Conservation (phyloP, 2,329 filamentous ascomycete species). For the Escovopsis sp. region DNA sequence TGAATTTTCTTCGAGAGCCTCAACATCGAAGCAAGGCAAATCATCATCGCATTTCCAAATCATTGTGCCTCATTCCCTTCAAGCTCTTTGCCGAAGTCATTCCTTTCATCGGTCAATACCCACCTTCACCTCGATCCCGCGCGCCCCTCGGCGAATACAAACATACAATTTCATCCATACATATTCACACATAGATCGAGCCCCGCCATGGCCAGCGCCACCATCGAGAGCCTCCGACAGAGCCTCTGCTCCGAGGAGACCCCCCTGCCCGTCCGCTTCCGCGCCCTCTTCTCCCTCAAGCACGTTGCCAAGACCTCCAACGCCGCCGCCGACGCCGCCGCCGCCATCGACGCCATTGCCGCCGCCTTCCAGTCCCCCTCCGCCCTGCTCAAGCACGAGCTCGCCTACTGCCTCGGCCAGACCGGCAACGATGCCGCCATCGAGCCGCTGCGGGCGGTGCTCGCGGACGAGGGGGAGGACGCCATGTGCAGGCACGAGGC, state of each 20-base stretch:
- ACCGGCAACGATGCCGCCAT: slow-evolving; percentile 64
- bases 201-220: slow-evolving; percentile 19
- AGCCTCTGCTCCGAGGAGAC: slow-evolving; percentile 67
- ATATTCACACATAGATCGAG: neutral
- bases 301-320: slow-evolving; percentile 62
- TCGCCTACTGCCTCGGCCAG: slow-evolving; percentile 94
- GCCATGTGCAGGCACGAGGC: slow-evolving; percentile 94
- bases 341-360: slow-evolving; percentile 65
- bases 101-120: neutral
- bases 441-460: slow-evolving; percentile 53
- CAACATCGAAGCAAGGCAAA: no score
- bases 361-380: slow-evolving; percentile 74
- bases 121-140: no score
- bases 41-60: no score
- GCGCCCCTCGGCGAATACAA: no score
- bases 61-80: no score
- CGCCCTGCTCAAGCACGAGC: slow-evolving; percentile 84
- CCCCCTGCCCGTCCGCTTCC: slow-evolving; percentile 77
- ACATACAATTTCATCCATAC: no score
- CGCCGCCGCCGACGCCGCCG: slow-evolving; percentile 33
- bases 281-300: slow-evolving; percentile 94
- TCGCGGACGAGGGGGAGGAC: slow-evolving; percentile 71
- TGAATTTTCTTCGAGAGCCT: slow-evolving; percentile 18
- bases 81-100: neutral
- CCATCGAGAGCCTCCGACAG: slow-evolving; percentile 50